Evolutionary conservation across 345 rosid species (phyloP).

Genomic region (Moricandia arvensis): DNA sequence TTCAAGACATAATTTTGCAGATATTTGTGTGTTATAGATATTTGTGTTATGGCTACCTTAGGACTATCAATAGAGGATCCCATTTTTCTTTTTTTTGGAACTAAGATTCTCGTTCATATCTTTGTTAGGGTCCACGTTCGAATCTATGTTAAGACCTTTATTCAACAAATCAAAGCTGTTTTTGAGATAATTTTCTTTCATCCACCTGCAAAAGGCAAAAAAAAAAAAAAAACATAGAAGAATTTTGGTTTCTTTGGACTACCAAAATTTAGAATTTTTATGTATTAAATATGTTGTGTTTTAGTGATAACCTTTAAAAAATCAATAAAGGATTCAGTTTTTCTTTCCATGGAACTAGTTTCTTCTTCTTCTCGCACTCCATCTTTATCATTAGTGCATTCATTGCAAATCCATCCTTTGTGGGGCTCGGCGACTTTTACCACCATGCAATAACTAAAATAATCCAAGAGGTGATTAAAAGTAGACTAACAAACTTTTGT

Average conservation of each 20-base stretch:
- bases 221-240: no score
- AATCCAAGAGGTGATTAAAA: background rate
- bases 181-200: background rate
- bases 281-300: no score
- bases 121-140: background rate
- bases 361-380: constrained; percentile 21
- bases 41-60: background rate
- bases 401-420: constrained; percentile 58
- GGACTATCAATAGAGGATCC: background rate
- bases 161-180: background rate
- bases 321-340: no score
- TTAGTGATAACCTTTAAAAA: no score
- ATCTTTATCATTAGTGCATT: constrained; percentile 40
- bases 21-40: background rate
- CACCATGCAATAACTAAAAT: constrained; percentile 56
- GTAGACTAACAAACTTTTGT: background rate
- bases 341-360: background rate
- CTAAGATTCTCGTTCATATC: background rate
- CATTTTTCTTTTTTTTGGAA: background rate
- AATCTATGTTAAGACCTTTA: background rate
- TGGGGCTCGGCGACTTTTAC: constrained; percentile 44
- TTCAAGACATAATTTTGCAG: background rate
- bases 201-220: no score
- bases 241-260: no score
- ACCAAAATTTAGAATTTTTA: no score